Percentiles rank a stretch among this genome's conserved stretches.
Evolutionary conservation across 768 basidiomycete genomes (phyloP).

Genomic region (Sporobolomyces phaffii): DNA sequence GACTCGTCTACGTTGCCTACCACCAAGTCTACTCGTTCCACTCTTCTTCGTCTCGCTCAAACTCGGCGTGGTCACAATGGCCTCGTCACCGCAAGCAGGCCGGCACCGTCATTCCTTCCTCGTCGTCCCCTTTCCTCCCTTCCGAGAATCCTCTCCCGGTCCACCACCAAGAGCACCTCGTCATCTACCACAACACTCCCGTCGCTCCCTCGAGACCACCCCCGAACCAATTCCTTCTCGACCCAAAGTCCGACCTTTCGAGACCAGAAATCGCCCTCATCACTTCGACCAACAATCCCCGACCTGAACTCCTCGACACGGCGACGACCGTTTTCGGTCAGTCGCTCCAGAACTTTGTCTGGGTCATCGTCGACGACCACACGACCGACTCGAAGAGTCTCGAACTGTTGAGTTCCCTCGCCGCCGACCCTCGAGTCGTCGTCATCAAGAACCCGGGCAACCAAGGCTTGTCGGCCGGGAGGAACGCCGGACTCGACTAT

Average conservation of each 20-base stretch:
- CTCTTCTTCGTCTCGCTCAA: neutral
- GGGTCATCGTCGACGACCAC: conserved; percentile 41
- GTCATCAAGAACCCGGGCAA: conserved; percentile 20
- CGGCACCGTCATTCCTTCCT: conserved; percentile 2
- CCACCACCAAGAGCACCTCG: conserved; percentile 13
- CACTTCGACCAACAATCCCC: conserved; percentile 39
- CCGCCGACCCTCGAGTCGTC: conserved; percentile 26
- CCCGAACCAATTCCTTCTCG: conserved; percentile 36
- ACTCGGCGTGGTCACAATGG: neutral
- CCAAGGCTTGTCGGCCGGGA: conserved; percentile 15
- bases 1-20: conserved; percentile 1
- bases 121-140: conserved; percentile 2
- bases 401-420: neutral
- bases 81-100: neutral
- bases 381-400: conserved; percentile 6
- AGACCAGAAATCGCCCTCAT: conserved; percentile 36
- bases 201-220: conserved; percentile 19
- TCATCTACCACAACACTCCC: conserved; percentile 38
- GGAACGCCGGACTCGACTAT: conserved; percentile 34
- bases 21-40: conserved; percentile 3
- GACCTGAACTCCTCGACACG: conserved; percentile 25
- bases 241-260: conserved; percentile 6
- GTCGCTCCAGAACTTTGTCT: conserved; percentile 36
- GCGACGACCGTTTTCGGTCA: conserved; percentile 32
- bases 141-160: conserved; percentile 28